These are phyloP conservation scores for Beauveria australis DNA, from an alignment of 2,329 filamentous ascomycete genomes.

Conservation along the genomic window DNA sequence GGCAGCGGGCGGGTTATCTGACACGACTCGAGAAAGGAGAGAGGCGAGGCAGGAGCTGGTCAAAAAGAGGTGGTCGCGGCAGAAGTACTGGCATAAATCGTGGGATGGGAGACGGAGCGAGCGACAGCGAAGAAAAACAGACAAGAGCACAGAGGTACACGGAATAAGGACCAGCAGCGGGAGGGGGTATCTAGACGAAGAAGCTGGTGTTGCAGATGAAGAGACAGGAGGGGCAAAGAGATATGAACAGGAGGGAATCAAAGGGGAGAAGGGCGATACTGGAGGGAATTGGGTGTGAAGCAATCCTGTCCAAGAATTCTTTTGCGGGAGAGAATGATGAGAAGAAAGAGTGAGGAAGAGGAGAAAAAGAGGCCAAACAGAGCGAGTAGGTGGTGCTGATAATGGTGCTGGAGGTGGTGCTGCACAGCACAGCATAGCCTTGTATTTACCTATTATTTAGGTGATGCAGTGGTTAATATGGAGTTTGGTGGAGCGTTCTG, in stretches of 20 bases:
- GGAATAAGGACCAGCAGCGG: background rate
- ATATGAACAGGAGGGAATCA: conserved; percentile 14
- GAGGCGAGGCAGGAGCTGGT: background rate
- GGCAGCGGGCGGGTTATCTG: background rate
- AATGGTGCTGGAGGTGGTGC: background rate
- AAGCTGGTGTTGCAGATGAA: conserved; percentile 13
- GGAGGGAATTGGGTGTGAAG: conserved; percentile 18
- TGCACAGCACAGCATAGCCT: background rate
- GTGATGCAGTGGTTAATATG: background rate
- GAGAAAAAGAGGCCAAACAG: background rate
- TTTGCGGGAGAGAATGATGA: conserved; percentile 18
- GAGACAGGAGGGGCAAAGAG: conserved; percentile 15
- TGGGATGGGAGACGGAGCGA: background rate
- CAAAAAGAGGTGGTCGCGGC: background rate
- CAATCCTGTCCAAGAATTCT: conserved; percentile 19
- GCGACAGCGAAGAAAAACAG: conserved; percentile 2
- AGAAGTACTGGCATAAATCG: background rate
- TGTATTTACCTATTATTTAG: background rate
- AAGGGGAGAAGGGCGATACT: conserved; percentile 14
- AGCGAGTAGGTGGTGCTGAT: background rate
- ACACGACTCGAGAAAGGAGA: background rate
- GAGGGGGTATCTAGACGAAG: conserved; percentile 7
- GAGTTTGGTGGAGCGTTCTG: conserved; percentile 1
- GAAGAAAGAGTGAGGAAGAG: conserved; percentile 14
- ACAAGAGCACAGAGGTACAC: background rate